A percentile compares a stretch with the other conserved stretches of the same genome.
Conservation (phyloP, 495 filamentous ascomycete species). For the Tuber borchii region DNA sequence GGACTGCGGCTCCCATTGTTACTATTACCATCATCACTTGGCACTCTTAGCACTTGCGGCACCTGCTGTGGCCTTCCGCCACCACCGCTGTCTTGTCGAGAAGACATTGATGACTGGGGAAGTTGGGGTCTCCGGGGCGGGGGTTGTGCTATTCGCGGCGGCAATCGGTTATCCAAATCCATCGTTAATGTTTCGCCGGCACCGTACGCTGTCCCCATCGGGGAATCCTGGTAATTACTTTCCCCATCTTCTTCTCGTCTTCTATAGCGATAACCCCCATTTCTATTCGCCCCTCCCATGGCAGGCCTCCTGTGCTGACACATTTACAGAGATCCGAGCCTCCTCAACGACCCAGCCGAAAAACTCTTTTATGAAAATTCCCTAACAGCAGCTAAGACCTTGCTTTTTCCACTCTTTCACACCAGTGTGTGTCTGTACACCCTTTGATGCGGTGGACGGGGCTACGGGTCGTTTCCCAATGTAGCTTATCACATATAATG, state of each 20-base stretch:
- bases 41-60: conserved; percentile 25
- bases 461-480: conserved; percentile 1
- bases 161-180: conserved; percentile 29
- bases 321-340: not conserved
- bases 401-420: conserved; percentile 7
- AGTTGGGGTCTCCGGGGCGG: conserved; percentile 32
- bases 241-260: conserved; percentile 32
- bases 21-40: conserved; percentile 31
- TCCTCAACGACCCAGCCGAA: conserved; percentile 7
- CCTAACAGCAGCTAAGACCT: not conserved
- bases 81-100: conserved; percentile 19
- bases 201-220: conserved; percentile 41
- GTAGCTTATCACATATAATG: conserved; percentile 2
- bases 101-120: conserved; percentile 21
- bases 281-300: conserved; percentile 12
- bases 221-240: conserved; percentile 37
- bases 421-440: conserved; percentile 20
- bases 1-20: conserved; percentile 42
- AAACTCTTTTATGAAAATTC: conserved; percentile 5
- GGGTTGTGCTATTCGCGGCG: conserved; percentile 10
- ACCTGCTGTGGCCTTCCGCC: conserved; percentile 15
- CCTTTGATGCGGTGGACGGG: conserved; percentile 2
- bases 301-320: conserved; percentile 4
- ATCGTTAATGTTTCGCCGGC: conserved; percentile 34
- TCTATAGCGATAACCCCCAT: conserved; percentile 16